phyloP scores from a whole-genome alignment of 257 asterid genomes.

The Capsicum rhomboideum region DNA sequence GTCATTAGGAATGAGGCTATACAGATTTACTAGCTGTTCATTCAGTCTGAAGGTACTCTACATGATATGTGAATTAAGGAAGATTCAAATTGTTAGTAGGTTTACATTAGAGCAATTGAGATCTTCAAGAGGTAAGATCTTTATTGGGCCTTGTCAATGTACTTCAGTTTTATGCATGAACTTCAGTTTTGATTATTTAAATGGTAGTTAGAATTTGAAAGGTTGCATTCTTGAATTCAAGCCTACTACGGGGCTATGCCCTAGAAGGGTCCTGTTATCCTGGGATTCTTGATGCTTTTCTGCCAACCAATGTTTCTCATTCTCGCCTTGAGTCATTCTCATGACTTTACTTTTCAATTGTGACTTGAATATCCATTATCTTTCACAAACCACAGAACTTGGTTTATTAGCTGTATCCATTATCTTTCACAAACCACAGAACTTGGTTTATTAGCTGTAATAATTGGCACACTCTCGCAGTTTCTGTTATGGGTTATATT shows the following conservation, averaged over 20 bases:
- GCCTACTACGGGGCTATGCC: background rate
- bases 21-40: background rate
- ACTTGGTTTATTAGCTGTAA: background rate
- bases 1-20: background rate
- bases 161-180: background rate
- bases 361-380: background rate
- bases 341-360: background rate
- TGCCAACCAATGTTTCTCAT: background rate
- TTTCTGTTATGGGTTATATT: background rate
- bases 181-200: background rate
- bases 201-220: background rate
- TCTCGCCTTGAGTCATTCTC: background rate
- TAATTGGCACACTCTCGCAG: background rate
- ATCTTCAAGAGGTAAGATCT: background rate
- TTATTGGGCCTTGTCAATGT: background rate
- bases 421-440: background rate
- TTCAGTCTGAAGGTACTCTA: background rate
- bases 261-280: background rate
- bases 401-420: background rate
- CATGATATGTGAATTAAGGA: background rate
- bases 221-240: background rate
- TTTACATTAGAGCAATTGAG: background rate
- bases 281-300: background rate
- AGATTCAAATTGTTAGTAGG: background rate
- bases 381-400: background rate